phyloP scores from a whole-genome alignment of 2,329 filamentous ascomycete species.

The Paraphoma sp. region DNA sequence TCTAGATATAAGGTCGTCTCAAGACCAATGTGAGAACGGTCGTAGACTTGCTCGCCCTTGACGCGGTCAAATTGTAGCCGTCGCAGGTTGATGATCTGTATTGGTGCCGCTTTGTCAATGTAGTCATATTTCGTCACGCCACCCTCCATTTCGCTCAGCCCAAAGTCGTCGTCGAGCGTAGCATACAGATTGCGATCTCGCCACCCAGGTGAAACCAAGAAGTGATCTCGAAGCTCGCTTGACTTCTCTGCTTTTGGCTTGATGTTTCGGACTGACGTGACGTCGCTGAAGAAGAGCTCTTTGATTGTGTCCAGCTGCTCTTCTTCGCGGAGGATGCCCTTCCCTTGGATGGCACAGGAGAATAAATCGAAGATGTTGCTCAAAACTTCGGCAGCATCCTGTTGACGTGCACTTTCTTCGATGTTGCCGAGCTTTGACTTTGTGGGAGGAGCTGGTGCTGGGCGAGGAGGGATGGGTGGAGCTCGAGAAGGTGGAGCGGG shows the following conservation, averaged over 20 bases:
- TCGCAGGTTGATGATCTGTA: slow-evolving; percentile 89
- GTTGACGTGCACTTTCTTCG: slow-evolving; percentile 71
- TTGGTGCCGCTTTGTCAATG: slow-evolving; percentile 73
- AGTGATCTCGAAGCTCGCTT: slow-evolving; percentile 67
- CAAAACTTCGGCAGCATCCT: slow-evolving; percentile 96
- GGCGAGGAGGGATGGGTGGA: slow-evolving; percentile 66
- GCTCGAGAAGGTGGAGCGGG: slow-evolving; percentile 54
- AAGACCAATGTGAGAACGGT: slow-evolving; percentile 72
- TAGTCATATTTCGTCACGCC: slow-evolving; percentile 39
- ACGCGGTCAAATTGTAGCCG: slow-evolving; percentile 74
- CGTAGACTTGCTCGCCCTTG: slow-evolving; percentile 53
- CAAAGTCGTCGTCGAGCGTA: slow-evolving; percentile 85
- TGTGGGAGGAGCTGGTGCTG: slow-evolving; percentile 30
- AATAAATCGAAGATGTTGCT: slow-evolving; percentile 89
- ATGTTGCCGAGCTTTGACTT: slow-evolving; percentile 55
- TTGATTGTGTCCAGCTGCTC: slow-evolving; percentile 85
- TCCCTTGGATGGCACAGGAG: slow-evolving; percentile 83
- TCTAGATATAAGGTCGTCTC: slow-evolving; percentile 85
- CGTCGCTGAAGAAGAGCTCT: slow-evolving; percentile 51
- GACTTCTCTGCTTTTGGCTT: slow-evolving; percentile 50
- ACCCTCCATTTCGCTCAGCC: slow-evolving; percentile 71
- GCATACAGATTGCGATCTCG: slow-evolving; percentile 75
- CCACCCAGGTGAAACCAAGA: slow-evolving; percentile 65
- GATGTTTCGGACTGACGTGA: slow-evolving; percentile 50
- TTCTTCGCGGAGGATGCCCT: slow-evolving; percentile 68